phyloP scores from a whole-genome alignment of 2,329 filamentous ascomycete species.

The Arthrobotrys pseudoclavata region DNA sequence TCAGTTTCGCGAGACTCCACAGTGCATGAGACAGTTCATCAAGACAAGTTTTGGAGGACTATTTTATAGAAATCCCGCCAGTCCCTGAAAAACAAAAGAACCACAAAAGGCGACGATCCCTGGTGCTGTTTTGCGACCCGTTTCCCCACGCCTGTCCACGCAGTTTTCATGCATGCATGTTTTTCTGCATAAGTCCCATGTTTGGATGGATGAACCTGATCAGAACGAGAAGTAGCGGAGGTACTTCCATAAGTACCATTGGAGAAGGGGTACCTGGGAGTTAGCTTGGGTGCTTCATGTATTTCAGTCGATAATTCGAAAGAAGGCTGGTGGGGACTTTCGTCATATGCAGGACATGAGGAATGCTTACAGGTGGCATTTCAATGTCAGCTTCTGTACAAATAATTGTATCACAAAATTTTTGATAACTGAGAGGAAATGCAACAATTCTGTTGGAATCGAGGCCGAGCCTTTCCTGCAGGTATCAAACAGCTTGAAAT shows the following conservation, averaged over 20 bases:
- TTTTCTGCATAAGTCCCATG: constrained; percentile 47
- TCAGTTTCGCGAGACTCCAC: constrained; percentile 48
- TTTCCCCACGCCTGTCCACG: constrained; percentile 60
- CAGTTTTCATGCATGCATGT: constrained; percentile 58
- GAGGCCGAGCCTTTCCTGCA: constrained; percentile 7
- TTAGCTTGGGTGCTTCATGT: constrained; percentile 32
- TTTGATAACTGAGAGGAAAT: background rate
- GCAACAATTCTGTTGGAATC: constrained; percentile 2
- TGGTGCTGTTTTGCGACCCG: constrained; percentile 58
- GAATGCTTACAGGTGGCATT: constrained; percentile 29
- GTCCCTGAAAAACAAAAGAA: constrained; percentile 46
- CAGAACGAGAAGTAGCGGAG: constrained; percentile 38
- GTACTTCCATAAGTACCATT: constrained; percentile 34
- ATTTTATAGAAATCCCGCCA: constrained; percentile 56
- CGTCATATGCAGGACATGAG: constrained; percentile 36
- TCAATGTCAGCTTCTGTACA: constrained; percentile 24
- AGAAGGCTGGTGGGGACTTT: constrained; percentile 39
- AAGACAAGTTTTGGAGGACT: constrained; percentile 20
- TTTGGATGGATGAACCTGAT: constrained; percentile 50
- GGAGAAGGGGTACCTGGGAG: constrained; percentile 28
- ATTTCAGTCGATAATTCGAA: constrained; percentile 23
- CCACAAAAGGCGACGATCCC: constrained; percentile 43
- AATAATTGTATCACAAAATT: constrained; percentile 37
- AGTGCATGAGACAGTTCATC: constrained; percentile 48
- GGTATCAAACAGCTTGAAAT: constrained; percentile 24